Percentiles rank a stretch among this genome's conserved stretches.
Conservation (phyloP, 2,329 filamentous ascomycete genomes). For the Penicillium nordicum region DNA sequence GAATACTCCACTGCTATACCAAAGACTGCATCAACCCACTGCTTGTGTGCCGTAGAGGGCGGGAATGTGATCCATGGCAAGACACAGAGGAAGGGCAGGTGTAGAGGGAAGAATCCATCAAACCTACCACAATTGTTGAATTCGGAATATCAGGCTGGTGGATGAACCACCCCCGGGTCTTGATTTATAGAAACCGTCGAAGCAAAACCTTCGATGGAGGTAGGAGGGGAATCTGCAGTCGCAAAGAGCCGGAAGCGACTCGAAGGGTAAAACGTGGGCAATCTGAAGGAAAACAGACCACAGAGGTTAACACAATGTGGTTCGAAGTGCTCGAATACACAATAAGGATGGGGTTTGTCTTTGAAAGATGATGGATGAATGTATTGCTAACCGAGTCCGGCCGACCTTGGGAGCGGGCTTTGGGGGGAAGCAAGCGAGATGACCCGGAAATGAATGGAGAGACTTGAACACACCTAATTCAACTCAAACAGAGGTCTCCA, state of each 20-base stretch:
- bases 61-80: conserved; percentile 26
- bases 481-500: conserved; percentile 23
- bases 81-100: conserved; percentile 24
- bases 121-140: conserved; percentile 37
- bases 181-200: conserved; percentile 22
- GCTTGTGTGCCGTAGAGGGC: conserved; percentile 26
- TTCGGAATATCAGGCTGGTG: conserved; percentile 26
- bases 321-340: conserved; percentile 14
- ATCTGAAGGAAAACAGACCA: conserved; percentile 24
- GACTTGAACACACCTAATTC: conserved; percentile 33
- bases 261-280: conserved; percentile 27
- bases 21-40: conserved; percentile 35
- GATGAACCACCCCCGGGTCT: conserved; percentile 34
- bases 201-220: conserved; percentile 29
- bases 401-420: conserved; percentile 29
- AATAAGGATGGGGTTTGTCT: conserved; percentile 16
- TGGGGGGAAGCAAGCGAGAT: conserved; percentile 30
- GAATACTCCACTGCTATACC: conserved; percentile 31
- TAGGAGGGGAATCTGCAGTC: conserved; percentile 35
- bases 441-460: conserved; percentile 35
- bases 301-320: conserved; percentile 27
- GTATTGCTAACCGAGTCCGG: conserved; percentile 27
- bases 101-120: conserved; percentile 32
- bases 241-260: conserved; percentile 37
- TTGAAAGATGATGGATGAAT: conserved; percentile 15